Base-by-base conservation (phyloP, 78 protist genomes). In the Chrysochromulina parva region DNA sequence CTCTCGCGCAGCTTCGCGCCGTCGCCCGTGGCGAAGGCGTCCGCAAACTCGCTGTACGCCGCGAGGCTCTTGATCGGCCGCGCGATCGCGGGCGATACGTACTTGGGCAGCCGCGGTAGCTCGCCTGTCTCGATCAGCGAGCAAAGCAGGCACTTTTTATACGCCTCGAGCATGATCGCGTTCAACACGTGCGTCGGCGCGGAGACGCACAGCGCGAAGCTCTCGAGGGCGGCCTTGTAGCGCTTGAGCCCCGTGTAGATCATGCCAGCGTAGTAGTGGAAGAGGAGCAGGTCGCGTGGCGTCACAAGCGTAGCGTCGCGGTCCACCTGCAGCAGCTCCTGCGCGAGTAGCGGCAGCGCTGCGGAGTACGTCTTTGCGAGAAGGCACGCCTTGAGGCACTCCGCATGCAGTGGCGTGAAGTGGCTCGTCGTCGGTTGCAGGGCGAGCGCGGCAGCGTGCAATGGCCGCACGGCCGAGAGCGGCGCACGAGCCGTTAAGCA, bases 191-290 rank as follows among this genome's bases (percentile, higher is more conserved):
- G 28, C 14, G 96, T 94, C 58, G 97, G 97, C 87, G 94, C 96
- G 9, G 95, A 71, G 89, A 93, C 26, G 57, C 62, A 65, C 96
- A 74, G 55, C 14, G 54, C 4, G 58, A 74, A 74, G 20, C 4
- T 50, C 84, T 4, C 13, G 26, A 50, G 7, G 24, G 73, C 73
- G 38, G 38, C 7, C 73, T 14, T 24, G 73, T 26, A 19, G 57
- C 94, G 71, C 93, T 96, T 93, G 47, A 95, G 60, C 10, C 97
- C 96, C 26, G 92, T 57, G 54, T 59, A 93, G n/a, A 94, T 71
- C 87, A 96, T 94, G 53, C 97, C 97, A n/a, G 94, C 96, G 91
- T 95, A 96, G 88, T 96, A 96, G 81, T 92, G 95, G 80, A 90
- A 95, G 20, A 89, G 52, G 59, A 95, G 90, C 69, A 96, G 88